Conservation (phyloP, 805 yeast species). For the Saccharomycopsis sp. region DNA sequence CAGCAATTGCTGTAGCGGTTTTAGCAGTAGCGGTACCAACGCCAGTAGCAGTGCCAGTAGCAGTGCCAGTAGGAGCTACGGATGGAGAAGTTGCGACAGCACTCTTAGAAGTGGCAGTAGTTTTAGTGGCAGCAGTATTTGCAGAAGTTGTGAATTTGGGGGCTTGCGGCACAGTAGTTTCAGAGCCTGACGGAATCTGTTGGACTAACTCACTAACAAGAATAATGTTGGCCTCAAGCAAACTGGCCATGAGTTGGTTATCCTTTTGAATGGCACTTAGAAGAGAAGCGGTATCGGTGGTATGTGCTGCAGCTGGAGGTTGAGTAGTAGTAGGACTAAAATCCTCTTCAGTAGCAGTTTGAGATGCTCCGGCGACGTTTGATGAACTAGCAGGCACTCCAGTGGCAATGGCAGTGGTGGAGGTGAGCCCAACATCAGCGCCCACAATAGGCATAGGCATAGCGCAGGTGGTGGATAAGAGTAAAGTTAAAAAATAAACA, state of each 20-base stretch:
- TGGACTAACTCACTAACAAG: too few relatives aligned
- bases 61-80: conserved; percentile 14
- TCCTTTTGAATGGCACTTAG: too few relatives aligned
- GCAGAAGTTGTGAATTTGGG: conserved; percentile 1
- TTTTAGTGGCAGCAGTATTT: conserved; percentile 7
- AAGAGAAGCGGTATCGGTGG: conserved; percentile 8
- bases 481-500: too few relatives aligned
- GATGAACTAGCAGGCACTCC: conserved; percentile 22
- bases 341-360: conserved; percentile 22
- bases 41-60: conserved; percentile 10
- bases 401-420: neutral
- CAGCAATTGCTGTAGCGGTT: conserved; percentile 13
- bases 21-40: conserved; percentile 12
- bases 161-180: conserved; percentile 6
- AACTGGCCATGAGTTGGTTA: too few relatives aligned
- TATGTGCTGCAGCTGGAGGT: conserved; percentile 5
- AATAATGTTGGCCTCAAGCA: too few relatives aligned
- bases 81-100: conserved; percentile 11
- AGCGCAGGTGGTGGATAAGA: too few relatives aligned
- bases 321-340: conserved; percentile 10
- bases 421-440: neutral
- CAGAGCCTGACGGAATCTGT: too few relatives aligned
- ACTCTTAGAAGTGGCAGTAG: conserved; percentile 2
- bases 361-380: conserved; percentile 22
- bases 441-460: neutral